Base-by-base conservation (phyloP, 768 basidiomycete genomes). In the Boletus vermiculosoides region DNA sequence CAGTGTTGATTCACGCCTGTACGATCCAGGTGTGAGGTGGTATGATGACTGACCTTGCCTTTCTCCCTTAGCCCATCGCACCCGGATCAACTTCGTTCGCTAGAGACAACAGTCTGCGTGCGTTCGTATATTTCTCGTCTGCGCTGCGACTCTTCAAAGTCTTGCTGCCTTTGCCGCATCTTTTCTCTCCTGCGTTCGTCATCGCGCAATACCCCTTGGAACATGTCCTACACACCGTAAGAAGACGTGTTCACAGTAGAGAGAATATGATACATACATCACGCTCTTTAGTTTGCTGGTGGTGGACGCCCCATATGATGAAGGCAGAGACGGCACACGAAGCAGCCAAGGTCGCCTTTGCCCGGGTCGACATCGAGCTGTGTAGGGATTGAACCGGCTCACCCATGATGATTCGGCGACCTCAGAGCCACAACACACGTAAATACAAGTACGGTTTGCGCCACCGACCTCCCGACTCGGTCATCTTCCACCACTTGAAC, bases 271-370 rank as follows among this genome's bases (percentile, higher is more conserved):
- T 7, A 61, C 59, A 59, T 61, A 94, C 95, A 63, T 92, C 84
- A 54, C 87, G 86, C 72, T 98, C 94, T 65, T 84, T 82, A 16
- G 80, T 76, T 68, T 98, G 94, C 54, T 94, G 83, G 65, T 80
- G 88, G 70, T 98, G 95, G 31, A 98, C 94, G 20, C 84, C 91
- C 84, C 87, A 96, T 71, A 98, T 83, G 28, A 88, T 90, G 37
- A 87, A 71, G 3, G 80, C 78, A 13, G 90, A 84, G 50, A 88
- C 65, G 8, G 80, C 63, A 50, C 90, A 71, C 5, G 94, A 85
- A 25, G 79, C 80, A 34, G 77, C 74, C n/a, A 97, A 79, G 1
- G 92, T 91, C 41, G 80, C 74, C 71, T 89, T 92, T 20, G 94
- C 90, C 57, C 77, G 75, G 66, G 83, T 73, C 64, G 87, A 91